phyloP scores from a whole-genome alignment of 2,329 filamentous ascomycete species.

The Colletotrichum orchidophilum region DNA sequence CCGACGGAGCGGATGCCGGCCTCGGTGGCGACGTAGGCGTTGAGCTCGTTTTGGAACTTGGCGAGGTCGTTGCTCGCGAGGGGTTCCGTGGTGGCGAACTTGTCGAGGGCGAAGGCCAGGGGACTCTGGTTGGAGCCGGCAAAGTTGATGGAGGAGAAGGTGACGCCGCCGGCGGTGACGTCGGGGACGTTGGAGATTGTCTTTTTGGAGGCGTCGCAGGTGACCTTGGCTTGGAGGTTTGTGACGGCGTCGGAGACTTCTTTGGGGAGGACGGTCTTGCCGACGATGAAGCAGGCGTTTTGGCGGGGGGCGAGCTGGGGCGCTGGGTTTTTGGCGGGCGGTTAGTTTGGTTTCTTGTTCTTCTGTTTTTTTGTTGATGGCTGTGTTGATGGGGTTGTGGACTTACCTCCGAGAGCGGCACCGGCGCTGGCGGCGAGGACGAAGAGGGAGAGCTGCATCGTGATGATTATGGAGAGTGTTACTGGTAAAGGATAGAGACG shows the following conservation, averaged over 20 bases:
- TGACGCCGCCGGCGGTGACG: slow-evolving; percentile 58
- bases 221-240: slow-evolving; percentile 54
- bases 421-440: slow-evolving; percentile 29
- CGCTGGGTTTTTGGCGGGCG: neutral
- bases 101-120: slow-evolving; percentile 62
- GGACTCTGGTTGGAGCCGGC: slow-evolving; percentile 55
- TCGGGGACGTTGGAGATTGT: slow-evolving; percentile 66
- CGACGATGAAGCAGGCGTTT: slow-evolving; percentile 64
- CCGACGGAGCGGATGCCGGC: slow-evolving; percentile 64
- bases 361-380: neutral
- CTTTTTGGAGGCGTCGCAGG: slow-evolving; percentile 56
- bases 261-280: slow-evolving; percentile 57
- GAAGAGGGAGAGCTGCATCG: slow-evolving; percentile 32
- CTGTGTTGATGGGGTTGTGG: neutral
- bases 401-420: slow-evolving; percentile 29
- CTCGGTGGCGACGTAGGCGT: slow-evolving; percentile 68
- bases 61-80: slow-evolving; percentile 59
- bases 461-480: slow-evolving; percentile 8
- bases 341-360: neutral
- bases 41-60: slow-evolving; percentile 61
- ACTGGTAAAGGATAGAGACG: neutral
- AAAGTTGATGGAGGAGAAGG: slow-evolving; percentile 67
- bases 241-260: slow-evolving; percentile 57
- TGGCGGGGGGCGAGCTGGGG: slow-evolving; percentile 40
- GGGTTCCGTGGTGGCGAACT: slow-evolving; percentile 61